Base-by-base conservation (phyloP, 768 basidiomycete genomes). In the Tulasnella calospora region DNA sequence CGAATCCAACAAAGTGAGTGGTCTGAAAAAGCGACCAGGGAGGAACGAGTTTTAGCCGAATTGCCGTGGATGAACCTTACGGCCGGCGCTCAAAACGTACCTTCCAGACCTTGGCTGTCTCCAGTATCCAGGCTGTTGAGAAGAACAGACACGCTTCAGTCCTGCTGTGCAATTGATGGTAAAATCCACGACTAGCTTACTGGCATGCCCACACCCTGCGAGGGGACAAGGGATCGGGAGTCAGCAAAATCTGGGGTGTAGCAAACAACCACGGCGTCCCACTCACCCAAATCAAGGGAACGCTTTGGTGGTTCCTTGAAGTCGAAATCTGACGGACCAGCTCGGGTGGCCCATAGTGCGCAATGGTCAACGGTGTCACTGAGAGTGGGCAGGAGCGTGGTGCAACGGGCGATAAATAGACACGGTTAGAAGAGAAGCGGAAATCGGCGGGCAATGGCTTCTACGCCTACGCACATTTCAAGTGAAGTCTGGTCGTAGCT, bases 1-100 rank as follows among this genome's bases (percentile, higher is more conserved):
- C 76, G 40, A 77, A 77, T 40, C 76, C 76, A 15, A 77, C 76
- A 33, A 77, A 77, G 33, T 75, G 40, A n/a, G 74, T 51, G n/a
- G 44, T 57, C 74, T 75, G 46, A 17, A 30, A 46, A 71, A 15
- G 9, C 30, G 23, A 35, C 3, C 23, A 4, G 30, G 40, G 19
- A 23, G 21, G 7, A 33, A 35, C 17, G 17, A 1, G 73, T 38
- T 41, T 33, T 38, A 51, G 51, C 51, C 51, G 51, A 51, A n/a
- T 51, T 51, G 51, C 51, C 51, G 51, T 51, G 51, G 51, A 51
- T 51, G 51, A 51, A 51, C 51, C 51, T 51, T 51, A 51, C 23
- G 51, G 10, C 51, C 51, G 51, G 33, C 33, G 21, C 67, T 30
- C 13, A 76, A 67, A n/a, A n/a, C 76, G 33, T 61, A 77, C 76